phyloP scores from a whole-genome alignment of 805 yeast species.

The Ogataea ramenticola region DNA sequence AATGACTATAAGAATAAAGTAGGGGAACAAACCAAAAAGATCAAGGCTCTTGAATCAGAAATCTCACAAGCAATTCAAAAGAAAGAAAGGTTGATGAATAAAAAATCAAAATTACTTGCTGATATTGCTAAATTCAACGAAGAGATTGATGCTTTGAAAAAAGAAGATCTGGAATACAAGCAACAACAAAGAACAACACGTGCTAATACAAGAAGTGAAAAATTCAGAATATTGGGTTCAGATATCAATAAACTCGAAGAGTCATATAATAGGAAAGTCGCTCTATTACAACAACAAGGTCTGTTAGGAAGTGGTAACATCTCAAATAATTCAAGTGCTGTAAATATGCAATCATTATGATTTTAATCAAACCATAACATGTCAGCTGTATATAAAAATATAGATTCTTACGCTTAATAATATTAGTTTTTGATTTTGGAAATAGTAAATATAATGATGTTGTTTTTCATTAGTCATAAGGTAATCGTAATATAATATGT shows the following conservation, averaged over 20 bases:
- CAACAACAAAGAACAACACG: conserved; percentile 16
- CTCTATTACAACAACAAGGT: neutral
- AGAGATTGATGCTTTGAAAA: conserved; percentile 21
- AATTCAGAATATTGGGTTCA: conserved; percentile 12
- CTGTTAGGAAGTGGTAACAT: neutral
- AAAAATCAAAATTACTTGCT: conserved; percentile 20
- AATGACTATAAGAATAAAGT: conserved; percentile 20
- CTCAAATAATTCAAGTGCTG: neutral
- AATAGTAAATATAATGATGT: too few relatives aligned
- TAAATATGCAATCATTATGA: neutral
- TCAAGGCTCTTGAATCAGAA: conserved; percentile 23
- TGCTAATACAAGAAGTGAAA: conserved; percentile 17
- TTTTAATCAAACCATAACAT: neutral
- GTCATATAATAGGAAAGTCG: conserved; percentile 7
- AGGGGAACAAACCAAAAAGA: conserved; percentile 12
- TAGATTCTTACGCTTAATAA: too few relatives aligned
- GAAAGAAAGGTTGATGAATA: conserved; percentile 25
- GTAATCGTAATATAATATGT: neutral
- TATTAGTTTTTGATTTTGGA: too few relatives aligned
- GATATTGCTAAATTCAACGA: conserved; percentile 16
- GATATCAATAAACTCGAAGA: conserved; percentile 21
- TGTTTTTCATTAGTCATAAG: neutral
- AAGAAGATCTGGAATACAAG: conserved; percentile 14
- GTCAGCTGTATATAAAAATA: too few relatives aligned
- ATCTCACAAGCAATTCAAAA: conserved; percentile 22